Base-by-base conservation (phyloP, 371 early-diverging fungal genomes). In the Thermomucor indicae-seudaticae region DNA sequence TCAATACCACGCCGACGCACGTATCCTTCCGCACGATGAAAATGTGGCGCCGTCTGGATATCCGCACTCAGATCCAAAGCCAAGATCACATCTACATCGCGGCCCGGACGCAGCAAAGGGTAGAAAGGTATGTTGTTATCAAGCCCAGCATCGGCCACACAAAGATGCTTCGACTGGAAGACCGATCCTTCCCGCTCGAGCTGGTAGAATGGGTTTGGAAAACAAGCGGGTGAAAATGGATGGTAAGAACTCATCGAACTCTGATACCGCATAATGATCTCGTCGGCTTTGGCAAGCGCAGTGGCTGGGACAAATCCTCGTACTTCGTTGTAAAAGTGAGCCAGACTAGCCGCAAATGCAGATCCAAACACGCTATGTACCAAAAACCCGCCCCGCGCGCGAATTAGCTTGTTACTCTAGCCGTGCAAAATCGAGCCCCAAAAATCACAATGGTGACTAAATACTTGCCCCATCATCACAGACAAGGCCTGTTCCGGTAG, bases 101-200 rank as follows among this genome's bases (percentile, higher is more conserved):
- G 78, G 2, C 80, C 85, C 1, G 76, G 64, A 4, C 86, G 67
- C 22, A 84, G 55, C 12, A 90, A 49, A 4, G 88, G 85, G 24
- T 87, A 85, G 35, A 90, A 73, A 0, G 91, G 88, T 17, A 87
- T 67, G 47, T 90, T 89, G 61, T 89, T 90, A 29, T 86, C 83
- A 70, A 84, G 73, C 2, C 88, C 90, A 10, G 88, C 88, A 61
- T 90, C 90, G 65, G 85, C 83, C 23, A 87, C 56, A 22, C 73
- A 72, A 10, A 88, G 55, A 6, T 78, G 20, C 16, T 57, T 32
- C 2, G 73, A 60, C 34, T 56, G 51, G 43, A 57, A 51, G 24
- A 57, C 48, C n/a, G n/a, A n/a, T n/a, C n/a, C n/a, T n/a, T n/a
- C n/a, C 38, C 32, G 66, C 40, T 46, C 60, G 14, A 70, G 57